These are phyloP conservation scores for Tetraselmis striata DNA, from an alignment of 139 green algal genomes.

Conservation along the genomic window DNA sequence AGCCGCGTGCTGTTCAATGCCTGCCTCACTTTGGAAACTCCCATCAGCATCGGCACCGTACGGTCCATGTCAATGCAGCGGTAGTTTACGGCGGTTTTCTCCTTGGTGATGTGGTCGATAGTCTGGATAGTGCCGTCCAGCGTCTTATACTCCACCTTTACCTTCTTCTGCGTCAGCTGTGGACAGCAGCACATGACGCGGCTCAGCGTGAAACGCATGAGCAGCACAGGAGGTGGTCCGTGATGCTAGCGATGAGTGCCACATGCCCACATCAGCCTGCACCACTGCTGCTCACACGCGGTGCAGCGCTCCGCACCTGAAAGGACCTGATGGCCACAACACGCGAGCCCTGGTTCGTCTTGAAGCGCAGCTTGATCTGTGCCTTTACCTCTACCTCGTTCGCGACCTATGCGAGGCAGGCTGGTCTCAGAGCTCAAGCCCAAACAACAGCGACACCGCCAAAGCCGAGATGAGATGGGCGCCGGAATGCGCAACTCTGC, in stretches of 20 bases:
- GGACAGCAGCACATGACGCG: no score
- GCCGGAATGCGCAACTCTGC: no score
- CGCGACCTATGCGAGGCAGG: slow-evolving; percentile 58
- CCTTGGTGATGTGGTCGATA: slow-evolving; percentile 56
- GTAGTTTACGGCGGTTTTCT: slow-evolving; percentile 62
- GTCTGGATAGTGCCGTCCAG: slow-evolving; percentile 70
- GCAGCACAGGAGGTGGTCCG: no score
- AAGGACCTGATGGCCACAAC: slow-evolving; percentile 82
- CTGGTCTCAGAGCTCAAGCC: no score
- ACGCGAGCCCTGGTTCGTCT: slow-evolving; percentile 43
- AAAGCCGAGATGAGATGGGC: no score
- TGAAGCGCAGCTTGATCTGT: slow-evolving; percentile 92
- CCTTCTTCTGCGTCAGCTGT: slow-evolving; percentile 34
- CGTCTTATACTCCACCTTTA: slow-evolving; percentile 71
- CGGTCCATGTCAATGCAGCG: slow-evolving; percentile 87
- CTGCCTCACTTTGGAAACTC: slow-evolving; percentile 73
- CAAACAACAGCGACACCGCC: no score
- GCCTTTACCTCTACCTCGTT: slow-evolving; percentile 90
- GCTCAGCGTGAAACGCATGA: no score
- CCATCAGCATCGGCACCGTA: slow-evolving; percentile 87
- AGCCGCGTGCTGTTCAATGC: background rate
- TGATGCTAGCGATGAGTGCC: no score
- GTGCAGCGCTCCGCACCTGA: slow-evolving; percentile 41
- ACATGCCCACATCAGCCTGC: background rate
- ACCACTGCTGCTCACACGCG: background rate